Base-by-base conservation (phyloP, 2,329 filamentous ascomycete species). In the Harringtonia lauricola region DNA sequence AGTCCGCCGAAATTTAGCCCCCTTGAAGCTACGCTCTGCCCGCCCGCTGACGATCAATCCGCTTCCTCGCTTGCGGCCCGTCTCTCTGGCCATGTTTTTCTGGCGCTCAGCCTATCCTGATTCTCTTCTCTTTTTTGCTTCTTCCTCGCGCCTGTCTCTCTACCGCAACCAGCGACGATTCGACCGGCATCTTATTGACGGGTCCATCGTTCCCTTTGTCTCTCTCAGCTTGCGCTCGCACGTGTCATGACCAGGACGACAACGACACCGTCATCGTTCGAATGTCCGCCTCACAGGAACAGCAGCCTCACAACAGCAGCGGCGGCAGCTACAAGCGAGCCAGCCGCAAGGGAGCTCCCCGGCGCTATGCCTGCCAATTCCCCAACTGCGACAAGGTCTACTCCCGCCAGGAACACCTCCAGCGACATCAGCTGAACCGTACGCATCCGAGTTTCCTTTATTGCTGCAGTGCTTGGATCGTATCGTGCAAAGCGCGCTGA, bases 391-490 rank as follows among this genome's bases (percentile, higher is more conserved):
- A 81, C 51, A 89, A 88, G 70, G 73, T 81, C 46, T 90, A 90
- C 60, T 87, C 84, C 43, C 71, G 85, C 48, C 83, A 83, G 9
- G 85, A 90, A 60, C 85, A 90, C 63, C 70, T 90, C 45, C 86
- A 88, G 62, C 70, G 85, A 40, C 85, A 90, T 62, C 83, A 89
- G 64, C 60, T 90, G 56, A 90, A 90, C 58, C 85, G 84, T 88
- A 38, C 31, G 44, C 43, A 33, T 41, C 22, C 17, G 31, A 42
- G 44, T 44, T 38, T 36, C 38, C 26, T 34, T 39, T 43, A 45
- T 40, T 39, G 29, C 18, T 26, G n/a, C 39, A 44, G 12, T 39
- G 46, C 50, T 49, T 46, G 49, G 38, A 46, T 47, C 46, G 48
- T 49, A 55, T 43, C 43, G 34, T 12, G n/a, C n/a, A n/a, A n/a